Percentiles rank a stretch among this genome's conserved stretches.
Evolutionary conservation across 495 filamentous ascomycete genomes (phyloP).

Genomic region (Clavariopsis aquatica): DNA sequence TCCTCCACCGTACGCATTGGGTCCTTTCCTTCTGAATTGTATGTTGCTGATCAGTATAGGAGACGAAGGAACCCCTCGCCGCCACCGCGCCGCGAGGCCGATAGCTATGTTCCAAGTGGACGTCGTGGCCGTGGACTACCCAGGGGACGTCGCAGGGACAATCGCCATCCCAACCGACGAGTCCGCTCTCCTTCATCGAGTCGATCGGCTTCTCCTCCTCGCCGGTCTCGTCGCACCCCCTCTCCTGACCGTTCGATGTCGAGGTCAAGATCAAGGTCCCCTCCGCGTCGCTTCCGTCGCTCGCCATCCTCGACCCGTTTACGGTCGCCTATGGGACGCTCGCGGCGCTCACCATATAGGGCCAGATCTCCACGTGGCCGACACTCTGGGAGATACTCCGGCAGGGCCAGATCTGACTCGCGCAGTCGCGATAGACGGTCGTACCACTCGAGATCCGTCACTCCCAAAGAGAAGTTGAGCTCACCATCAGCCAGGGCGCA

Average conservation of each 20-base stretch:
- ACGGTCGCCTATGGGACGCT: constrained; percentile 12
- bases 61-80: neutral
- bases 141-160: neutral
- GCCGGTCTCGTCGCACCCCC: constrained; percentile 5
- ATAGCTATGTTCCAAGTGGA: neutral
- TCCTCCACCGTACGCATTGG: neutral
- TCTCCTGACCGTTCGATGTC: neutral
- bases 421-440: constrained; percentile 35
- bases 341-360: constrained; percentile 1
- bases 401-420: constrained; percentile 32
- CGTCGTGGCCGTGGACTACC: neutral
- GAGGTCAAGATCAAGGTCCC: neutral
- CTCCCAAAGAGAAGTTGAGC: constrained; percentile 52
- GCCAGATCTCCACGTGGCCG: constrained; percentile 6
- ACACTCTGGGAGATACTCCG: constrained; percentile 4
- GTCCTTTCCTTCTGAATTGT: neutral
- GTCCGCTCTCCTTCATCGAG: neutral
- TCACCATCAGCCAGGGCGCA: constrained; percentile 63
- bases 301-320: constrained; percentile 12
- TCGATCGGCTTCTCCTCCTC: constrained; percentile 1
- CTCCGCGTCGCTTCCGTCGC: constrained; percentile 19
- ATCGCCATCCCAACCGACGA: neutral
- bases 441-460: constrained; percentile 32
- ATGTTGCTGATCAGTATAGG: neutral
- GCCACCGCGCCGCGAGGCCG: neutral